phyloP scores from a whole-genome alignment of 495 filamentous ascomycete species.

The Daldinia decipiens region DNA sequence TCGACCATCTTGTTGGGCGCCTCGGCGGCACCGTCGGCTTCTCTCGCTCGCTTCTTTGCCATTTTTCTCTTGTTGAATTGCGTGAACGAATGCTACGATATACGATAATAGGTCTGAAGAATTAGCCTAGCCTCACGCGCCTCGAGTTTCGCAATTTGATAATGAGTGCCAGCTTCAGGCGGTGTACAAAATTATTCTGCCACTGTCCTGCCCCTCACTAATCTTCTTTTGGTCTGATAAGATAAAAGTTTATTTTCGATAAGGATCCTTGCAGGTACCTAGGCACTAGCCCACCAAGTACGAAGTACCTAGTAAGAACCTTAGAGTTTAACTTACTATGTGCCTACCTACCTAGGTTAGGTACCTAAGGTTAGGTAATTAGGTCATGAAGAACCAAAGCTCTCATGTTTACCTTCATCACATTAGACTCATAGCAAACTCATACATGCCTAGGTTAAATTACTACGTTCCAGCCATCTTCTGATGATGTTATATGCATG shows the following conservation, averaged over 20 bases:
- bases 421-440: too few relatives aligned
- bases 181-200: conserved; percentile 47
- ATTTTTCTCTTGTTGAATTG: conserved; percentile 43
- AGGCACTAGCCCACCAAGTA: too few relatives aligned
- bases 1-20: conserved; percentile 58
- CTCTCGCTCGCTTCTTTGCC: conserved; percentile 61
- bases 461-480: not conserved
- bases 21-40: conserved; percentile 56
- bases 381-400: too few relatives aligned
- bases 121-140: not conserved
- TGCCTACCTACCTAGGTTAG: too few relatives aligned
- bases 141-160: not conserved
- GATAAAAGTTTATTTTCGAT: conserved; percentile 11
- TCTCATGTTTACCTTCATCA: too few relatives aligned
- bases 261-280: conserved; percentile 6
- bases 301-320: too few relatives aligned
- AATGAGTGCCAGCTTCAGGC: conserved; percentile 11
- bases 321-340: too few relatives aligned
- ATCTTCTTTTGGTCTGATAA: conserved; percentile 27
- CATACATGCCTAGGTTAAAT: too few relatives aligned
- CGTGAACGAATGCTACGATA: not conserved
- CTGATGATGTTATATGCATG: not conserved
- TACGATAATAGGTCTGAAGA: not conserved
- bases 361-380: too few relatives aligned
- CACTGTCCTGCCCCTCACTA: conserved; percentile 47